Percentiles rank a stretch among this genome's conserved stretches.
Conservation (phyloP, 2,329 filamentous ascomycete genomes). For the Diaporthe sp. region DNA sequence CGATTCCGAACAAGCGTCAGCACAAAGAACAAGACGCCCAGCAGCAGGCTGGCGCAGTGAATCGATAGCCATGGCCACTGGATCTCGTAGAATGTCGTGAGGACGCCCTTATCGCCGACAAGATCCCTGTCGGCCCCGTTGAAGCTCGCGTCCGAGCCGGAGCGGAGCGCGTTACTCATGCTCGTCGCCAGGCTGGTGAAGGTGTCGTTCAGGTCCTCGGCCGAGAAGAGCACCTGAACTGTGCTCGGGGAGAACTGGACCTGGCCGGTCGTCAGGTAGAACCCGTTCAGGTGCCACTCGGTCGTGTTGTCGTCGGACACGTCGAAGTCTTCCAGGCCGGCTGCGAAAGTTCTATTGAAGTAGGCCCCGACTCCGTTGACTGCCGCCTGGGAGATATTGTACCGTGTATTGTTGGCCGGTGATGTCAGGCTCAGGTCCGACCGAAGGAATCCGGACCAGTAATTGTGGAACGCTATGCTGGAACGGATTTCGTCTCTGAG, state of each 20-base stretch:
- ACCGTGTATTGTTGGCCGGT: background rate
- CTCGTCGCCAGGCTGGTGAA: constrained; percentile 25
- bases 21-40: constrained; percentile 7
- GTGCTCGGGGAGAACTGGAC: constrained; percentile 8
- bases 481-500: background rate
- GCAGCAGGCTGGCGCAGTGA: constrained; percentile 16
- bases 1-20: background rate
- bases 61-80: constrained; percentile 30
- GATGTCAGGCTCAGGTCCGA: constrained; percentile 8
- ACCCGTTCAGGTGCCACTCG: background rate
- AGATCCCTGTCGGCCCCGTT: background rate
- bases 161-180: constrained; percentile 26
- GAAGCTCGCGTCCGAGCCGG: background rate
- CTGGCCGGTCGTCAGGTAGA: background rate
- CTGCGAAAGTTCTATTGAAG: background rate
- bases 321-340: background rate
- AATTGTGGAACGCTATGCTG: constrained; percentile 6
- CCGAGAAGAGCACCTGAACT: constrained; percentile 18
- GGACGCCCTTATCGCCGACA: background rate
- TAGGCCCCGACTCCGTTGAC: constrained; percentile 13
- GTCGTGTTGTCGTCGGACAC: background rate
- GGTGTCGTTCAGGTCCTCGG: constrained; percentile 14
- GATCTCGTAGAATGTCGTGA: constrained; percentile 22
- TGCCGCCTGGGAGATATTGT: constrained; percentile 16
- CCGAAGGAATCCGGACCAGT: background rate